These are phyloP conservation scores for Aechmea fasciata DNA, from an alignment of 176 grass and related monocot species.

Conservation along the genomic window DNA sequence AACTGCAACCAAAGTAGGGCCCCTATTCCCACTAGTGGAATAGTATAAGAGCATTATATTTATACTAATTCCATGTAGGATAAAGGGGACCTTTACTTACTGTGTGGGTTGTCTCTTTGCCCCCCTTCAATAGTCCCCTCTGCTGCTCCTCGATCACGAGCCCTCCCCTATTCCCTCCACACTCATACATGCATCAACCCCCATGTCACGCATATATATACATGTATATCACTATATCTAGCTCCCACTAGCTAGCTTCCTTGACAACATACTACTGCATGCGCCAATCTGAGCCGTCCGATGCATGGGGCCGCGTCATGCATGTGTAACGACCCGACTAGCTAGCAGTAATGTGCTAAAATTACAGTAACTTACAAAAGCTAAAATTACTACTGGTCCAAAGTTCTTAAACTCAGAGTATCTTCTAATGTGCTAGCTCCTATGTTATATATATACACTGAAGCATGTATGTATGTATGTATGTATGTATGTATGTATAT, in stretches of 20 bases:
- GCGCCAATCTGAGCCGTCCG: not conserved
- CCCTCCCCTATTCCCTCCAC: not conserved
- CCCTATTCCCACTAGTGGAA: not conserved
- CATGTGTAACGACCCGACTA: too few relatives aligned
- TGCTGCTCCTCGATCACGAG: not conserved
- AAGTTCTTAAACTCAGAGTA: too few relatives aligned
- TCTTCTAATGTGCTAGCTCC: too few relatives aligned
- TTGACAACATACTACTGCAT: not conserved
- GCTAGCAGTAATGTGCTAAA: too few relatives aligned
- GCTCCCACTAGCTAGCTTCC: not conserved
- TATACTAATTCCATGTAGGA: constrained; percentile 4
- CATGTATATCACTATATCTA: not conserved
- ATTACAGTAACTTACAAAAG: too few relatives aligned
- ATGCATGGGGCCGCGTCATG: not conserved
- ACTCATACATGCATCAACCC: not conserved
- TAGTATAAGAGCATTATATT: constrained; percentile 6
- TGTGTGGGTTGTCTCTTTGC: not conserved
- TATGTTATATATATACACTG: too few relatives aligned
- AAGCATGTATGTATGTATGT: too few relatives aligned
- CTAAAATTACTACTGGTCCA: too few relatives aligned
- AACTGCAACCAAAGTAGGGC: constrained; percentile 3
- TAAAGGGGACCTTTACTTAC: not conserved
- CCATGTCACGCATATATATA: not conserved
- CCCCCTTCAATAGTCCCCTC: not conserved
- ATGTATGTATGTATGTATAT: too few relatives aligned